Evolutionary conservation across 1,284 basidiomycete species (phyloP).

Genomic region (Apiotrichum porosum): DNA sequence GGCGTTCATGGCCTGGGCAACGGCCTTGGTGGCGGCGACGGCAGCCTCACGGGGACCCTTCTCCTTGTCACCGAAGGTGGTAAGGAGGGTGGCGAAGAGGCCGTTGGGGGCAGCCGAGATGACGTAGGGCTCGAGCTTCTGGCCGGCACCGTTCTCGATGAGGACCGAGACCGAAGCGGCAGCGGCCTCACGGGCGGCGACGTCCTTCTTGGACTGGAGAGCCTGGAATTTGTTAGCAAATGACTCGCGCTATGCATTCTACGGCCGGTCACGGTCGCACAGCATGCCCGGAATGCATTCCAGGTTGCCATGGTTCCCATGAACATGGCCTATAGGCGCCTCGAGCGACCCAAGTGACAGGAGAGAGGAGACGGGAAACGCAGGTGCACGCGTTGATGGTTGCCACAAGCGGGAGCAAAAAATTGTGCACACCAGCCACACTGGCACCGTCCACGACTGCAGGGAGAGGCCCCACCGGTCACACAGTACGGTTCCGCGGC

Average conservation of each 20-base stretch:
- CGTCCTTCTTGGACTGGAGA: constrained; percentile 57
- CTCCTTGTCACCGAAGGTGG: constrained; percentile 86
- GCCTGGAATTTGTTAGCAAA: constrained; percentile 45
- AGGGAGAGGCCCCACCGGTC: too few relatives aligned
- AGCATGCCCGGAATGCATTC: too few relatives aligned
- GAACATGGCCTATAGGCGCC: background rate
- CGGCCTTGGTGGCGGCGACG: constrained; percentile 74
- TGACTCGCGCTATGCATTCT: too few relatives aligned
- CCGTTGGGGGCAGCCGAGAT: constrained; percentile 62
- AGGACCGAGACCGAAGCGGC: constrained; percentile 51
- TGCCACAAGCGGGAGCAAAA: background rate
- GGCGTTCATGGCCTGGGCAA: constrained; percentile 78
- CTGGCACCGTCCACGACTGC: too few relatives aligned
- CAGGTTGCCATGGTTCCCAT: too few relatives aligned
- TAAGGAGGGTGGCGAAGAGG: constrained; percentile 79
- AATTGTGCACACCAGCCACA: background rate
- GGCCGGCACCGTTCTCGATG: constrained; percentile 70
- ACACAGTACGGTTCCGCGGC: too few relatives aligned
- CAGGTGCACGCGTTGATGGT: too few relatives aligned
- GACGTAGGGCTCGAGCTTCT: constrained; percentile 86
- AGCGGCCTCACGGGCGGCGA: constrained; percentile 48
- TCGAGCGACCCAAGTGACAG: background rate
- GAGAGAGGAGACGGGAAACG: too few relatives aligned
- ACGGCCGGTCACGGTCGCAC: too few relatives aligned
- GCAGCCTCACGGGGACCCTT: constrained; percentile 65